These are phyloP conservation scores for Domatiomyces catenatus DNA, from an alignment of 2,329 filamentous ascomycete genomes.

Conservation along the genomic window DNA sequence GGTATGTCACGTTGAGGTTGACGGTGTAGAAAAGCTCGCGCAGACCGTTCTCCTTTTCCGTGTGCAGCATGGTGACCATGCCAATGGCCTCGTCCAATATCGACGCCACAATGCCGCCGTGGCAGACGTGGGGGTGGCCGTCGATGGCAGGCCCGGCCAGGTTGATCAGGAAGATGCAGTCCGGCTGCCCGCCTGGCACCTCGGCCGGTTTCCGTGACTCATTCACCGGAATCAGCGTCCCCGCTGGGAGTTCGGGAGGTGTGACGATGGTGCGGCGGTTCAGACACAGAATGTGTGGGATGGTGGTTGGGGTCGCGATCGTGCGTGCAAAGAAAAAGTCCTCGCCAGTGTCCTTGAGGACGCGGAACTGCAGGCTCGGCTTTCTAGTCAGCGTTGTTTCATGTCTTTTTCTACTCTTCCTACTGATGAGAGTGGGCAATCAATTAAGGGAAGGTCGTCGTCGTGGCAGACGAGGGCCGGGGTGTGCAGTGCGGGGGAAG, in stretches of 20 bases:
- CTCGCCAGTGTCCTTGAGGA: conserved; percentile 27
- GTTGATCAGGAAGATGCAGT: conserved; percentile 24
- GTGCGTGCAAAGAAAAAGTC: conserved; percentile 29
- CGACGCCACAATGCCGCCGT: conserved; percentile 28
- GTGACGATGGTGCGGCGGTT: conserved; percentile 20
- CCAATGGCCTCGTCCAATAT: conserved; percentile 32
- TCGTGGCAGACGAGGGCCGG: background rate
- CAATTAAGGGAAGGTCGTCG: background rate
- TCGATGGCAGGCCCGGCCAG: conserved; percentile 24
- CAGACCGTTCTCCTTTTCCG: conserved; percentile 8
- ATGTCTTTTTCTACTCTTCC: background rate
- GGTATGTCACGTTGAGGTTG: conserved; percentile 15
- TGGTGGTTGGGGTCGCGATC: conserved; percentile 24
- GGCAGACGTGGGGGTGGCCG: conserved; percentile 26
- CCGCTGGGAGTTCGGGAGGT: conserved; percentile 13
- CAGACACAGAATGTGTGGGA: conserved; percentile 28
- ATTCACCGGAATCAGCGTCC: background rate
- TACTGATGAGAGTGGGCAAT: background rate
- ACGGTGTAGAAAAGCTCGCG: conserved; percentile 15
- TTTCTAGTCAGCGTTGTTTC: background rate
- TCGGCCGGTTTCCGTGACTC: background rate
- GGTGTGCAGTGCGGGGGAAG: background rate
- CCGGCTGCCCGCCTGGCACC: conserved; percentile 19
- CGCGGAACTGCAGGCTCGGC: conserved; percentile 18
- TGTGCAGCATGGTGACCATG: conserved; percentile 22